Conservation (phyloP, 139 green algal species). For the Tetraselmis chui region DNA sequence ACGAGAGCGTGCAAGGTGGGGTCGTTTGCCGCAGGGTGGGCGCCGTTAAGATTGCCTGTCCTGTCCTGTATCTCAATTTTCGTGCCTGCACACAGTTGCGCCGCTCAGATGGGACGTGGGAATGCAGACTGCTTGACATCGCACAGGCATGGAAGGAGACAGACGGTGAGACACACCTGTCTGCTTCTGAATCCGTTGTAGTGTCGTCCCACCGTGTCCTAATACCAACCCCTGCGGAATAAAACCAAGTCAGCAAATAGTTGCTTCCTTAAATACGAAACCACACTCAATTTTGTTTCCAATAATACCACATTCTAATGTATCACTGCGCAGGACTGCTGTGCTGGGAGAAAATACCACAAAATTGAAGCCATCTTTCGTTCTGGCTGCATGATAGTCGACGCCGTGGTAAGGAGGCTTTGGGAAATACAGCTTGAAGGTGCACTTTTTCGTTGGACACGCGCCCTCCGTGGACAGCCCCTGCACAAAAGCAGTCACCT, state of each 20-base stretch:
- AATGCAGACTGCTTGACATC: too few species aligned
- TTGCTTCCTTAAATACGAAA: too few species aligned
- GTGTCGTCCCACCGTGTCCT: neutral
- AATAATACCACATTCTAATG: too few species aligned
- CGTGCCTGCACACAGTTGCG: too few species aligned
- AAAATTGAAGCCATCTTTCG: slow-evolving; percentile 3
- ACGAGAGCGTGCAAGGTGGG: slow-evolving; percentile 13
- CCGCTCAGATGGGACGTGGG: too few species aligned
- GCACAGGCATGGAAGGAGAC: too few species aligned
- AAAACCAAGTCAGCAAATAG: too few species aligned
- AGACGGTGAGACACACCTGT: neutral
- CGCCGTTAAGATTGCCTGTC: slow-evolving; percentile 7
- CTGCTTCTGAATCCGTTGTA: neutral
- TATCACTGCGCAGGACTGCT: too few species aligned
- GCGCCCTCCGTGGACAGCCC: neutral
- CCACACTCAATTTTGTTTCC: too few species aligned
- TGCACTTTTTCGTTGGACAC: neutral
- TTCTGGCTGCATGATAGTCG: neutral
- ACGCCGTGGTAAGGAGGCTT: neutral
- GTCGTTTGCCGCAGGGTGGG: slow-evolving; percentile 13
- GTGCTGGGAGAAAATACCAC: too few species aligned
- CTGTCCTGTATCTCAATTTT: neutral
- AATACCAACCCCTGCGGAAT: neutral
- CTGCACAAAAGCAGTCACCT: too few species aligned
- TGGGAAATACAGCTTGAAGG: neutral